Evolutionary conservation across 1,284 basidiomycete genomes (phyloP).

Genomic region (Agroathelia rolfsii): DNA sequence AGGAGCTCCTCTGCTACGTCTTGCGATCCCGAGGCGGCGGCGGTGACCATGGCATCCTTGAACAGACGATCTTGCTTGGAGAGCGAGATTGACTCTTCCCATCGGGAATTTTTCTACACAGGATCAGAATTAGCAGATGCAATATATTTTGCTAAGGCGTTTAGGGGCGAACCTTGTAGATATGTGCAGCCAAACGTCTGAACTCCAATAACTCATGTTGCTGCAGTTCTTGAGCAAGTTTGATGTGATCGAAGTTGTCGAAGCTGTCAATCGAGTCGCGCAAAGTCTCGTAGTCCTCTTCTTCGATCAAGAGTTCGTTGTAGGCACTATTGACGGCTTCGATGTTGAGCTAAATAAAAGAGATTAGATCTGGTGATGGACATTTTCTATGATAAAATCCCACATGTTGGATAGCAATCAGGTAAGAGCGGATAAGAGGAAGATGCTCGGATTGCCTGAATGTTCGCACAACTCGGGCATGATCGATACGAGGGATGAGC

Average conservation of each 20-base stretch:
- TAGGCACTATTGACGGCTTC: constrained; percentile 97
- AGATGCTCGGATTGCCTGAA: constrained; percentile 94
- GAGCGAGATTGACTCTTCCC: constrained; percentile 91
- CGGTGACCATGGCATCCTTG: constrained; percentile 93
- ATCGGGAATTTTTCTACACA: constrained; percentile 79
- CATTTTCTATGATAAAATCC: no score
- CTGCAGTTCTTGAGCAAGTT: constrained; percentile 80
- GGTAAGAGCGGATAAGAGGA: constrained; percentile 90
- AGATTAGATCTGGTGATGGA: constrained; percentile 8
- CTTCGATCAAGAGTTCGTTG: constrained; percentile 94
- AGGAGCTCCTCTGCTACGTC: constrained; percentile 92
- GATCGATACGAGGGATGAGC: constrained; percentile 89
- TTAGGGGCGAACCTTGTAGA: constrained; percentile 68
- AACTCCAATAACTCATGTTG: constrained; percentile 93
- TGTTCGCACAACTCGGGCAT: constrained; percentile 89
- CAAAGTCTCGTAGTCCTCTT: constrained; percentile 96
- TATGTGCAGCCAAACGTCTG: constrained; percentile 85
- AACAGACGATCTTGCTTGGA: constrained; percentile 95
- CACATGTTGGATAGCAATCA: constrained; percentile 92
- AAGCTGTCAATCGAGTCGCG: constrained; percentile 95
- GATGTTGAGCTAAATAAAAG: constrained; percentile 70
- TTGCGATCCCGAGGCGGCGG: constrained; percentile 68
- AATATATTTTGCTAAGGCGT: background rate
- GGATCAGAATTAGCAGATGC: no score
- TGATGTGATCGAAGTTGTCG: constrained; percentile 94